Percentiles rank a stretch among this genome's conserved stretches.
Evolutionary conservation across 116 monocot species (phyloP).

Genomic region (Iris pallida): DNA sequence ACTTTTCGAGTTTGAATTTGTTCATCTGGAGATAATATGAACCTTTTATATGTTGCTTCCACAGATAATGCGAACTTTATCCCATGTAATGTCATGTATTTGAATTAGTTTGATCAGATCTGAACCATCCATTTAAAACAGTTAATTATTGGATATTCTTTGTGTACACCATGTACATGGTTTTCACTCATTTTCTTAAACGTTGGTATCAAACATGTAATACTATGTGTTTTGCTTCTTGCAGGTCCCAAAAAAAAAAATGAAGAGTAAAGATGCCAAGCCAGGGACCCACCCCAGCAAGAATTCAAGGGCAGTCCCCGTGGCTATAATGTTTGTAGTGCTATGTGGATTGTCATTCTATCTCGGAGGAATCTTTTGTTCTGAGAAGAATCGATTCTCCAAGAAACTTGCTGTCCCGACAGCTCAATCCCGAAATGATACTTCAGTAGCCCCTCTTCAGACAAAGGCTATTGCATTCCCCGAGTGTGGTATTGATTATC

Average conservation of each 20-base stretch:
- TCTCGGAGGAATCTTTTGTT: conserved; percentile 83
- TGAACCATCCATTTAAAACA: too few species aligned
- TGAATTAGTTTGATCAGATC: too few species aligned
- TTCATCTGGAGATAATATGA: too few species aligned
- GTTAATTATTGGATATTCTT: background rate
- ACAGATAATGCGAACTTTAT: too few species aligned
- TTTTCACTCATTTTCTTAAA: too few species aligned
- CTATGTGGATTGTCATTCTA: conserved; percentile 92
- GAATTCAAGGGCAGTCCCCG: conserved; percentile 44
- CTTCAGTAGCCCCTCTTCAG: conserved; percentile 29
- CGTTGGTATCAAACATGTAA: background rate
- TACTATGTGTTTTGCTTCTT: background rate
- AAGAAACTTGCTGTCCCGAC: conserved; percentile 16
- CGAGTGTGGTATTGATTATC: conserved; percentile 67
- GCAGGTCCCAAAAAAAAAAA: conserved; percentile 10
- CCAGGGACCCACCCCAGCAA: conserved; percentile 30
- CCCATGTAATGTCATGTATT: too few species aligned
- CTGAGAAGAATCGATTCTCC: conserved; percentile 46
- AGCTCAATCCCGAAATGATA: conserved; percentile 23
- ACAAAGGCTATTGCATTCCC: conserved; percentile 42
- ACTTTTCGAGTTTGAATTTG: too few species aligned
- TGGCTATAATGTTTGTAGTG: conserved; percentile 59
- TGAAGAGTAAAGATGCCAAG: conserved; percentile 61
- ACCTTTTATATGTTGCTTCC: too few species aligned
- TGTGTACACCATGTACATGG: conserved; percentile 16